phyloP scores from a whole-genome alignment of 2,329 filamentous ascomycete genomes.

The Neofusicoccum umdonicola region DNA sequence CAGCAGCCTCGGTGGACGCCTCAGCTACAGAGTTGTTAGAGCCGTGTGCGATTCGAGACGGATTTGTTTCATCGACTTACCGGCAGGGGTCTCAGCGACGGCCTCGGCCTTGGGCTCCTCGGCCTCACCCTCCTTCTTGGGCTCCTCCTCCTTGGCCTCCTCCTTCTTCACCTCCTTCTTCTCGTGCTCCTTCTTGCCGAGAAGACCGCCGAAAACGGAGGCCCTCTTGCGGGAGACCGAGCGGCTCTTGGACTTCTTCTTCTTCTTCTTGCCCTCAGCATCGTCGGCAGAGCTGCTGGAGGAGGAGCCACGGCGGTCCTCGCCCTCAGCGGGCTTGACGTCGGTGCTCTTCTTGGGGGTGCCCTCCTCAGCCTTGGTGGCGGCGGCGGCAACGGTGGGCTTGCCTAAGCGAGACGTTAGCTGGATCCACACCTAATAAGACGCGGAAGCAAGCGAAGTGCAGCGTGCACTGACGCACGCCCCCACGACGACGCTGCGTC shows the following conservation, averaged over 20 bases:
- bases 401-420: conserved; percentile 41
- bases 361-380: conserved; percentile 37
- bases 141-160: conserved; percentile 46
- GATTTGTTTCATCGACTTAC: conserved; percentile 24
- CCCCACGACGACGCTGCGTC: conserved; percentile 21
- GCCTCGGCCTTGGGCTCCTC: conserved; percentile 34
- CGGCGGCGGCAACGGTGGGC: conserved; percentile 39
- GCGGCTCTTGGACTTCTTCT: conserved; percentile 57
- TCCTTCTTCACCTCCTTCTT: conserved; percentile 37
- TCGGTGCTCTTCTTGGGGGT: conserved; percentile 50
- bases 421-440: conserved; percentile 17
- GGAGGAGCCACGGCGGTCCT: conserved; percentile 36
- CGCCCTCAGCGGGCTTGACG: conserved; percentile 34
- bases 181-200: conserved; percentile 60
- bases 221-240: conserved; percentile 59
- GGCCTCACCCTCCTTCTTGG: conserved; percentile 38
- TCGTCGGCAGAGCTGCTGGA: conserved; percentile 42
- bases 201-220: conserved; percentile 58
- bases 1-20: conserved; percentile 30
- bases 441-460: conserved; percentile 32
- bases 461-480: conserved; percentile 3
- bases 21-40: neutral
- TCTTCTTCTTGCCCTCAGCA: conserved; percentile 46
- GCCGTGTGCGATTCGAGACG: neutral
- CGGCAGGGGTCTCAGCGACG: conserved; percentile 29